These are phyloP conservation scores for Boletellus dicymbophilus DNA, from an alignment of 1,284 basidiomycete species.

Conservation along the genomic window DNA sequence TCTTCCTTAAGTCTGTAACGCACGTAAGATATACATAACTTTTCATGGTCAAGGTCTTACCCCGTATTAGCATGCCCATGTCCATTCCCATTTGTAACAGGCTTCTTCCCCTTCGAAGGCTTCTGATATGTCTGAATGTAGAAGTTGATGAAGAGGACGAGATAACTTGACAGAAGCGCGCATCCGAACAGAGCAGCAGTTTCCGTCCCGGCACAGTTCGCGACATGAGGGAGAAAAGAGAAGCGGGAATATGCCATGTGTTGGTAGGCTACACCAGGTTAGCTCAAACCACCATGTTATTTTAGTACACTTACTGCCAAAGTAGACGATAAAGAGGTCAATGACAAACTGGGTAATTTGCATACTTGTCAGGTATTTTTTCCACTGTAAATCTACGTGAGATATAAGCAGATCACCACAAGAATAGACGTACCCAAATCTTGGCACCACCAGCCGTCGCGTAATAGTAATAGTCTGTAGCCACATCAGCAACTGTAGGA, in stretches of 20 bases:
- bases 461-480: slow-evolving; percentile 93
- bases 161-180: slow-evolving; percentile 84
- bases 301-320: slow-evolving; percentile 72
- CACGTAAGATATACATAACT: neutral
- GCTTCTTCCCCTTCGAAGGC: slow-evolving; percentile 45
- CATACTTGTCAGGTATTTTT: slow-evolving; percentile 93
- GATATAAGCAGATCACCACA: neutral
- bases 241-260: slow-evolving; percentile 76
- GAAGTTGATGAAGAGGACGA: slow-evolving; percentile 91
- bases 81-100: slow-evolving; percentile 37
- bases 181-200: slow-evolving; percentile 90
- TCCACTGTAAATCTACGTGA: slow-evolving; percentile 66
- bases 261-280: slow-evolving; percentile 67
- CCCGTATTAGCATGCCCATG: slow-evolving; percentile 32
- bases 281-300: neutral
- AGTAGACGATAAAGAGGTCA: slow-evolving; percentile 89
- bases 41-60: slow-evolving; percentile 14
- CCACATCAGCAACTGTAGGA: slow-evolving; percentile 4
- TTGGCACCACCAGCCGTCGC: slow-evolving; percentile 93
- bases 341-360: slow-evolving; percentile 97
- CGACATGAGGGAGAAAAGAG: slow-evolving; percentile 64
- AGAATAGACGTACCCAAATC: slow-evolving; percentile 80
- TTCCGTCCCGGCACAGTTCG: slow-evolving; percentile 89
- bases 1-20: slow-evolving; percentile 27
- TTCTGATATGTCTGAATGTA: slow-evolving; percentile 85